phyloP scores from a whole-genome alignment of 176 grass and related monocot species.

The Ensete ventricosum region DNA sequence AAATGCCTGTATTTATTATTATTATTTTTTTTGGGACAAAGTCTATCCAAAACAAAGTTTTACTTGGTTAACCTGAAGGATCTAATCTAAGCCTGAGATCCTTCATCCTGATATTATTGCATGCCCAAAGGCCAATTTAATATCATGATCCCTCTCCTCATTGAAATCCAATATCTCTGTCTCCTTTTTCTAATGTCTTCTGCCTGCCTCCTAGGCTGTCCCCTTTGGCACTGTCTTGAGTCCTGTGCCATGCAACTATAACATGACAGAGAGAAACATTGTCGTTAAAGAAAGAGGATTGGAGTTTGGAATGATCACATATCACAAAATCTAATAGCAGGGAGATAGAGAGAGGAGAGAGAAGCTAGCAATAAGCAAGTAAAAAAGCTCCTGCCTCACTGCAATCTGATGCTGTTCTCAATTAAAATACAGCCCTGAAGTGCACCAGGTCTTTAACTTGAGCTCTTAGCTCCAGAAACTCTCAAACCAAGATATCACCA shows the following conservation, averaged over 20 bases:
- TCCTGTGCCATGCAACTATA: not conserved
- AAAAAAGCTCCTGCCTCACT: not conserved
- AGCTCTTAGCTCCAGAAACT: not conserved
- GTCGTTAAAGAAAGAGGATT: not conserved
- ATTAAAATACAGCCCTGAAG: not conserved
- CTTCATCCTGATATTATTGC: slow-evolving; percentile 2
- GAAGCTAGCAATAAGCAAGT: not conserved
- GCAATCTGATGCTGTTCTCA: slow-evolving; percentile 16
- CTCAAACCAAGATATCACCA: not conserved
- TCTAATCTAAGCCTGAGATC: not conserved
- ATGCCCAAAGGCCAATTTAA: not conserved
- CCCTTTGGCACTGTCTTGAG: slow-evolving; percentile 20
- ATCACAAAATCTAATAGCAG: not conserved
- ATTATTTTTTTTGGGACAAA: slow-evolving; percentile 30
- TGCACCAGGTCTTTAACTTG: not conserved
- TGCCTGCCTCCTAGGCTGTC: slow-evolving; percentile 1
- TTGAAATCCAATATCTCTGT: not conserved
- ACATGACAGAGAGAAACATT: slow-evolving; percentile 9
- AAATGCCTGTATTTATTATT: slow-evolving; percentile 28
- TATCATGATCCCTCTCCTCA: not conserved
- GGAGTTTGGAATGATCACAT: slow-evolving; percentile 20
- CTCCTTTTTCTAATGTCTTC: slow-evolving; percentile 3
- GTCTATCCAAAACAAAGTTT: slow-evolving; percentile 13
- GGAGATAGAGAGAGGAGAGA: not conserved
- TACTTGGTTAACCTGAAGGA: slow-evolving; percentile 12